Evolutionary conservation across 495 filamentous ascomycete species (phyloP).

Genomic region (Lophiostoma macrostomum): DNA sequence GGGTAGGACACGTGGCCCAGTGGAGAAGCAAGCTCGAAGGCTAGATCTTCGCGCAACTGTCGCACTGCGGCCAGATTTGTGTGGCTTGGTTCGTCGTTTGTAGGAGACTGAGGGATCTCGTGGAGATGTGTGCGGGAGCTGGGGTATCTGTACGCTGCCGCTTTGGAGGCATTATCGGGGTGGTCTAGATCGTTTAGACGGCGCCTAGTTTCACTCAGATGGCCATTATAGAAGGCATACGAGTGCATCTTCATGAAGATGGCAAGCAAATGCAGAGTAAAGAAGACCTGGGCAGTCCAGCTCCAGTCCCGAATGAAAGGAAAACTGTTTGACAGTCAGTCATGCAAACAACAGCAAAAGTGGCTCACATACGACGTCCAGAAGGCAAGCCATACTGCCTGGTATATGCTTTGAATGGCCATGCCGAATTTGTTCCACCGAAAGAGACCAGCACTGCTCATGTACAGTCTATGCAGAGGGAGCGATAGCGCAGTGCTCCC

Average conservation of each 20-base stretch:
- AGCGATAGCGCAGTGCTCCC: conserved; percentile 66
- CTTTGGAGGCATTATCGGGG: conserved; percentile 64
- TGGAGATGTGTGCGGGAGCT: conserved; percentile 49
- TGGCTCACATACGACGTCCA: conserved; percentile 67
- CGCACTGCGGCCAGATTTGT: conserved; percentile 40
- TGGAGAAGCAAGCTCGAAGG: conserved; percentile 84
- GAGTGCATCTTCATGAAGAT: conserved; percentile 99
- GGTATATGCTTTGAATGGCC: conserved; percentile 75
- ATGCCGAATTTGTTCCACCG: conserved; percentile 76
- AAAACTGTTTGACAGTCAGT: conserved; percentile 51
- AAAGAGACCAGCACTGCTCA: conserved; percentile 52
- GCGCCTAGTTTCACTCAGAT: conserved; percentile 81
- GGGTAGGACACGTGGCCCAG: conserved; percentile 89
- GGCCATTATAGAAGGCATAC: conserved; percentile 96
- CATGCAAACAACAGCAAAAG: neutral
- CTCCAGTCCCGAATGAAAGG: conserved; percentile 90
- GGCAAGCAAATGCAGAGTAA: conserved; percentile 84
- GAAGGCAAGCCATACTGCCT: conserved; percentile 71
- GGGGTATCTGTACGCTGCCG: conserved; percentile 73
- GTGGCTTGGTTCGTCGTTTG: conserved; percentile 34
- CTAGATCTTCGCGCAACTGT: conserved; percentile 79
- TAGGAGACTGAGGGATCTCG: conserved; percentile 31
- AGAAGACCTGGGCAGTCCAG: conserved; percentile 92
- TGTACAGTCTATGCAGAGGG: conserved; percentile 69
- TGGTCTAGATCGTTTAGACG: conserved; percentile 76